Evolutionary conservation across 768 basidiomycete genomes (phyloP), one percentile per base, ranked within the genome.

Genomic region (Sarcodon aspratus): DNA sequence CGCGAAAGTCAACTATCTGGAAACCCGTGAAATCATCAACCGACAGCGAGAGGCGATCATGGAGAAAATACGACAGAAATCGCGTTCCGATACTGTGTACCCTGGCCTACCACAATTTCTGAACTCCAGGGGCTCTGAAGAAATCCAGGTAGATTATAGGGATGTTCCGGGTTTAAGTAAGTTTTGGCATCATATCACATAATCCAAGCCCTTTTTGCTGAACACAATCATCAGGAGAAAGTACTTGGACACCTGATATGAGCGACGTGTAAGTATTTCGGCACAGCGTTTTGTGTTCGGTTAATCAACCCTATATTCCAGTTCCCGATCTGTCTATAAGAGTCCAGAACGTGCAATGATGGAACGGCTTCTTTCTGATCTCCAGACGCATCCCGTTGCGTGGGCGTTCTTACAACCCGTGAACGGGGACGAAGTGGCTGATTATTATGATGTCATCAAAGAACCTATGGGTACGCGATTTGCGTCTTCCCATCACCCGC

Each of bases 331-430:
- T 59, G 72, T 63, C 56, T 73, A 55, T 60, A 78, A 69, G 63
- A 70, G 77, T 65, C 62, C 80, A 52, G 77, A 85, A 50, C 74
- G 78, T 27, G 72, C 69, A 54, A 73, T 71, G 48, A 85, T 97
- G 78, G 78, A 85, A 57, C 80, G 80, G 38, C 73, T 92, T 8
- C 69, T 97, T 33, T 77, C 78, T 35, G 88, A 91, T 46, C 65
- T 98, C 48, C 80, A 85, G 61, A 75, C 71, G 31, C 85, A 93
- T 59, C 74, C 83, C 8, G 74, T 78, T 36, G 78, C 87, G 1
- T 99, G 96, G 94, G 79, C 96, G 6, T 99, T 98, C 67, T 66
- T 72, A 32, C 62, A 72, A 47, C 92, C 96, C 3, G 94, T 98
- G 40, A 81, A 83, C 54, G 69, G 63, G 2, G 77, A 78, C 6